Percentiles rank a stretch among this genome's conserved stretches.
phyloP scores from a whole-genome alignment of 192 early-diverging fungal species.

The Mortierella hygrophila region DNA sequence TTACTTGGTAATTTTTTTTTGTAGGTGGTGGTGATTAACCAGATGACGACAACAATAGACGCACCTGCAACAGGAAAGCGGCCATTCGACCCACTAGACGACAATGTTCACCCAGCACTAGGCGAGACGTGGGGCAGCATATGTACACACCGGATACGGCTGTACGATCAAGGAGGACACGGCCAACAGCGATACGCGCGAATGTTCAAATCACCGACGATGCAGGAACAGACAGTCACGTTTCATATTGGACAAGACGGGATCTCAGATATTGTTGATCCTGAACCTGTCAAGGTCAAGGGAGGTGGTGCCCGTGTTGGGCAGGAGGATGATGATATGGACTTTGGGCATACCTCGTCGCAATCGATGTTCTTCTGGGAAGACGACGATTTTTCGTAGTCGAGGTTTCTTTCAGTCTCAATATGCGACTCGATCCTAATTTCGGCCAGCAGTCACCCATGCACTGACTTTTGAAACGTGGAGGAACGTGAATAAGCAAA shows the following conservation, averaged over 20 bases:
- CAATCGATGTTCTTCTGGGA: constrained; percentile 13
- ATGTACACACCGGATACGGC: constrained; percentile 40
- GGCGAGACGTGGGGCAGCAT: constrained; percentile 51
- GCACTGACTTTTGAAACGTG: too few species aligned
- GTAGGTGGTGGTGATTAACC: constrained; percentile 54
- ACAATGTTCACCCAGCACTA: constrained; percentile 31
- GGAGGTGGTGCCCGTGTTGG: neutral
- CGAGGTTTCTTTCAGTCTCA: too few species aligned
- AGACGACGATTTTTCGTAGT: neutral
- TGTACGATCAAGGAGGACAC: neutral
- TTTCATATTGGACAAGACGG: constrained; percentile 16
- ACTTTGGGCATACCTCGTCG: neutral
- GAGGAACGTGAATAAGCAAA: neutral
- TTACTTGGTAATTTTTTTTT: too few species aligned
- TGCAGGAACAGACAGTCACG: constrained; percentile 22
- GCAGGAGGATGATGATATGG: neutral
- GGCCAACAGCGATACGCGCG: constrained; percentile 25
- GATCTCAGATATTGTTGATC: constrained; percentile 15
- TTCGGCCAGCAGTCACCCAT: neutral
- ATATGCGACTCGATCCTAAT: neutral
- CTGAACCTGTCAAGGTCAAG: neutral
- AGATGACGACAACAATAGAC: constrained; percentile 53
- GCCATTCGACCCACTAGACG: neutral
- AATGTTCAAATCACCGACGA: constrained; percentile 44
- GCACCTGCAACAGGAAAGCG: neutral